Evolutionary conservation across 352 stramenopile genomes (phyloP), one percentile per base, ranked within the genome.

Genomic region (Pythium biforme): DNA sequence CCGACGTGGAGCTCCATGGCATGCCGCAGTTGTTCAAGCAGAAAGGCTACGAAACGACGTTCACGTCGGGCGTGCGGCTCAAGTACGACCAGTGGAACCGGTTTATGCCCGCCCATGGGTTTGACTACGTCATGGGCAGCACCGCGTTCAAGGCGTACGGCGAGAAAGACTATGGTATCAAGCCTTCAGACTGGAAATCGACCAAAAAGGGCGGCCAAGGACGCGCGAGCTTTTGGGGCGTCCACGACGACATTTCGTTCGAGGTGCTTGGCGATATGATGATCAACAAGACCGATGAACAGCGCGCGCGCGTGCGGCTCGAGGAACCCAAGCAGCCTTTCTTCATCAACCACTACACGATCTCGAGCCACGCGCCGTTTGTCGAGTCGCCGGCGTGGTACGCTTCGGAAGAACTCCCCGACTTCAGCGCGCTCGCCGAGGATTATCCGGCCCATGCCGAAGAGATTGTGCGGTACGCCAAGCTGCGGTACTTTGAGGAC

Each of bases 281-380:
- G 11, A 45, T 76, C 33, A 83, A 85, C 55, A 82, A 81, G 51
- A 80, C 69, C 3, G 55, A 22, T 6, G 69, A 75, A 45, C 74
- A 88, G 55, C 58, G 41, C 0, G 55, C 64, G 15, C 76, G 64
- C 0, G 40, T 73, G 41, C 50, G 39, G 1, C n/a, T 49, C 9
- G 56, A 65, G 0, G 27, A 79, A 12, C 51, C 61, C 3, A 88
- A 85, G 64, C 69, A 64, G 34, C 78, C 78, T 4, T 67, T 82
- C 15, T 88, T 84, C 55, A 61, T 83, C 20, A 84, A 69, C 6
- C 74, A 83, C 47, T 88, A 88, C 55, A 85, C 78, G 3, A 85
- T 88, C 61, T 83, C 74, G 10, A 85, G 74, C 22, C 78, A 88
- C 67, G 71, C 64, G 9, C 72, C 72, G 17, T 88, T 75, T 46